These are phyloP conservation scores for Nakaseomyces delphensis DNA, from an alignment of 1,139 yeast genomes.

Conservation along the genomic window DNA sequence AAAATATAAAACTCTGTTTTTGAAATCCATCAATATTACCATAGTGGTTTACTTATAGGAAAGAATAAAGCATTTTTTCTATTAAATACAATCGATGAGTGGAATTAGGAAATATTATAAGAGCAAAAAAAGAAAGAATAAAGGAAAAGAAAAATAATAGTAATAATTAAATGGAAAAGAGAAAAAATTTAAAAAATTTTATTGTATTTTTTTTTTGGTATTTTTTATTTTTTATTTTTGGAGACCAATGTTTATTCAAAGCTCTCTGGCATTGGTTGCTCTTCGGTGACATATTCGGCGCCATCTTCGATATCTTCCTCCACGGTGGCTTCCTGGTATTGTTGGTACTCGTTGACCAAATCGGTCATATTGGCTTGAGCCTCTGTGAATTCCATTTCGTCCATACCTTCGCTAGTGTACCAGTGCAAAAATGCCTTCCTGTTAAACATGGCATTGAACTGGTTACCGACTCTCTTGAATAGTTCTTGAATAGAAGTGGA, in stretches of 20 bases:
- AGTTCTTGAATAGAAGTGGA: conserved; percentile 87
- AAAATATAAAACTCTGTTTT: too few species aligned
- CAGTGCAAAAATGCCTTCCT: conserved; percentile 94
- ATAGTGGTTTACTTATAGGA: too few species aligned
- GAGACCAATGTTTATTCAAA: conserved; percentile 21
- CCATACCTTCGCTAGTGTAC: conserved; percentile 95
- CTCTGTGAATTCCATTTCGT: conserved; percentile 84
- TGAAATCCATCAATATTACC: too few species aligned
- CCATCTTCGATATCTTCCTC: conserved; percentile 66
- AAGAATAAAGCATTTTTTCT: too few species aligned
- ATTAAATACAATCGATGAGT: too few species aligned
- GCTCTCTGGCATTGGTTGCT: conserved; percentile 30
- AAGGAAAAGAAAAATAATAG: too few species aligned
- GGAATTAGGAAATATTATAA: too few species aligned
- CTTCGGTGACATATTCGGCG: conserved; percentile 52
- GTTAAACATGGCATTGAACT: conserved; percentile 85
- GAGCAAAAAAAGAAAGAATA: too few species aligned
- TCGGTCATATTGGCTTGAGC: conserved; percentile 79
- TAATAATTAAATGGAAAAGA: background rate
- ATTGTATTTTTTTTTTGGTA: too few species aligned
- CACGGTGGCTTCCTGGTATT: conserved; percentile 77
- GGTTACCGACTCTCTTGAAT: conserved; percentile 82
- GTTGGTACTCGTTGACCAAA: conserved; percentile 82
- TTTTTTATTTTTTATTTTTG: too few species aligned
- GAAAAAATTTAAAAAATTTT: background rate